phyloP scores from a whole-genome alignment of 2,329 filamentous ascomycete species.

The Aschersonia sp. region DNA sequence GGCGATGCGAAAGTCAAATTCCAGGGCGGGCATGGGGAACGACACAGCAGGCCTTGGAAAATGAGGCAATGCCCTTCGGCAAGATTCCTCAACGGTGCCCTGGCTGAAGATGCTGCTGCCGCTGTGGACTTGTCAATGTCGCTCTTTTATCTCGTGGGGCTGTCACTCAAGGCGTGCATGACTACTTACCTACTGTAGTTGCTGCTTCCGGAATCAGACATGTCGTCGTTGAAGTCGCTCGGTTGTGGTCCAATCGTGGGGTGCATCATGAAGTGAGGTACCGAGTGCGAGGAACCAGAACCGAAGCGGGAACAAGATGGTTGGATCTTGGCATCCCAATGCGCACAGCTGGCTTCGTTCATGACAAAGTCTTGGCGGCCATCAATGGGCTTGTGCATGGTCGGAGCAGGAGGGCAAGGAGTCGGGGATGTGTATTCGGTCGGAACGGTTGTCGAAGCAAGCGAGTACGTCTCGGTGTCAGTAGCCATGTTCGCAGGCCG shows the following conservation, averaged over 20 bases:
- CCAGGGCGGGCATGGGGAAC: conserved; percentile 29
- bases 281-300: background rate
- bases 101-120: conserved; percentile 4
- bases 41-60: conserved; percentile 26
- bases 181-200: conserved; percentile 4
- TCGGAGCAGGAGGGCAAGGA: conserved; percentile 7
- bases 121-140: background rate
- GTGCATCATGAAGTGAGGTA: conserved; percentile 1
- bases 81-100: conserved; percentile 22
- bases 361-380: background rate
- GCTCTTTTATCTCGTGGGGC: background rate
- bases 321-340: conserved; percentile 17
- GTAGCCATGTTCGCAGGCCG: conserved; percentile 11
- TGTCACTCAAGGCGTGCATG: background rate
- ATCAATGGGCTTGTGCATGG: background rate
- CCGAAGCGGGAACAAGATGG: conserved; percentile 2
- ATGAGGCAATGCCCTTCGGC: conserved; percentile 21
- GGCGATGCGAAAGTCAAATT: conserved; percentile 35
- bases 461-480: conserved; percentile 17
- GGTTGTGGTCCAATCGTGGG: background rate
- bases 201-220: conserved; percentile 6
- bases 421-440: conserved; percentile 14
- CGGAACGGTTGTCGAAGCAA: conserved; percentile 16
- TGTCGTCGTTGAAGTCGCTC: conserved; percentile 4
- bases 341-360: conserved; percentile 6